These are phyloP conservation scores for Cercophora sp. DNA, from an alignment of 495 filamentous ascomycete species.

Conservation along the genomic window DNA sequence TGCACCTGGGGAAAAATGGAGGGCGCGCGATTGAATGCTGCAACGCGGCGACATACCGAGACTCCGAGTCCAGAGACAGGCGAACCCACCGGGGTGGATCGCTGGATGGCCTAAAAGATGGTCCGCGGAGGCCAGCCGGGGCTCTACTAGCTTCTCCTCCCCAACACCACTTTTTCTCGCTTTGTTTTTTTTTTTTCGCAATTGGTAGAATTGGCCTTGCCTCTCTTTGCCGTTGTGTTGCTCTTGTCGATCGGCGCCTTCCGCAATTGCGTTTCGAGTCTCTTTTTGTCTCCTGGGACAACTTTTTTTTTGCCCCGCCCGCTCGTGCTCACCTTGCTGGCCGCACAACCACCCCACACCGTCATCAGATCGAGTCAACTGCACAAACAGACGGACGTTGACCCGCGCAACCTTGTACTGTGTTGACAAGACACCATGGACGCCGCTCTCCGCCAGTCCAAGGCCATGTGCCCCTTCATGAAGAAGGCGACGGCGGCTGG, in stretches of 20 bases:
- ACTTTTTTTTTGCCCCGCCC: background rate
- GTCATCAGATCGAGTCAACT: no score
- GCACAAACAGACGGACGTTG: no score
- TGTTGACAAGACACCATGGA: conserved; percentile 63
- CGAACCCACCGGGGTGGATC: conserved; percentile 13
- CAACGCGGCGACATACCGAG: conserved; percentile 18
- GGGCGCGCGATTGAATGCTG: conserved; percentile 13
- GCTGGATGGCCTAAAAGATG: background rate
- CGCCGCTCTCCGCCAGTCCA: conserved; percentile 86
- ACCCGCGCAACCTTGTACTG: no score
- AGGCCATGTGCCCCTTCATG: conserved; percentile 93
- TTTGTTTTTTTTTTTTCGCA: background rate
- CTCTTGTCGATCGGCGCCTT: no score
- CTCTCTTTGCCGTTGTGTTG: background rate
- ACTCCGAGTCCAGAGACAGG: conserved; percentile 14
- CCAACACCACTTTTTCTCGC: background rate
- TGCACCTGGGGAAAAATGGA: conserved; percentile 11
- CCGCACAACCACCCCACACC: background rate
- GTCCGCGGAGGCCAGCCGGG: background rate
- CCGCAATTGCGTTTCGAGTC: background rate
- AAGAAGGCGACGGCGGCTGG: conserved; percentile 87
- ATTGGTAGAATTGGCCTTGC: background rate
- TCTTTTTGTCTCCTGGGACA: no score
- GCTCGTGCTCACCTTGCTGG: background rate
- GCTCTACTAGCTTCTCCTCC: background rate